These are phyloP conservation scores for Colletotrichum sp. DNA, from an alignment of 2,329 filamentous ascomycete species.

Conservation along the genomic window DNA sequence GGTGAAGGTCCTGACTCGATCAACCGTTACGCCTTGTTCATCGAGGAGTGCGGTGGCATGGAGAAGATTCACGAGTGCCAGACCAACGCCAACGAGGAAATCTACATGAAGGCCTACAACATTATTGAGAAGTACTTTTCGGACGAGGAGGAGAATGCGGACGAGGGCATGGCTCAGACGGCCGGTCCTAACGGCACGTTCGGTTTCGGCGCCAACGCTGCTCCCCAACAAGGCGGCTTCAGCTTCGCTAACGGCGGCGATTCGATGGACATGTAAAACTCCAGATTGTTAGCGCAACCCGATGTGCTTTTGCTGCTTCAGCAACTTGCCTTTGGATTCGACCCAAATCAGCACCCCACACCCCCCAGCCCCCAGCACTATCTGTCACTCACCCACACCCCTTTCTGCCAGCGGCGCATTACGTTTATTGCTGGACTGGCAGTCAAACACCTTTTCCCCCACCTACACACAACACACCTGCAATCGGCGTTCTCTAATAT, in stretches of 20 bases:
- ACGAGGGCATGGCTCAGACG: slow-evolving; percentile 76
- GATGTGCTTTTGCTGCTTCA: not conserved
- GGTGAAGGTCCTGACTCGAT: slow-evolving; percentile 78
- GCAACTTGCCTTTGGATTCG: not conserved
- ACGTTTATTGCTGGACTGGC: slow-evolving; percentile 8
- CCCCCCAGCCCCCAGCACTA: slow-evolving; percentile 2
- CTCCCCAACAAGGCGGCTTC: slow-evolving; percentile 77
- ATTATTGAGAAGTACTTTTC: slow-evolving; percentile 99
- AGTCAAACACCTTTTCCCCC: slow-evolving; percentile 21
- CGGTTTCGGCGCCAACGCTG: slow-evolving; percentile 74
- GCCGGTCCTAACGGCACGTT: slow-evolving; percentile 76
- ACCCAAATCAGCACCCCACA: not conserved
- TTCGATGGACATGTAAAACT: slow-evolving; percentile 68
- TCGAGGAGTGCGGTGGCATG: slow-evolving; percentile 98
- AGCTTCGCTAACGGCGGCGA: slow-evolving; percentile 83
- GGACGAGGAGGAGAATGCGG: slow-evolving; percentile 93
- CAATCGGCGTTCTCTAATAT: slow-evolving; percentile 36
- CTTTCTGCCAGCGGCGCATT: slow-evolving; percentile 11
- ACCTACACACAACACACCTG: slow-evolving; percentile 20
- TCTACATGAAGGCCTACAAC: slow-evolving; percentile 99
- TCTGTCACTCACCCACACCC: slow-evolving; percentile 2
- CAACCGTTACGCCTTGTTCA: slow-evolving; percentile 97
- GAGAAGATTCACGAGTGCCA: slow-evolving; percentile 99
- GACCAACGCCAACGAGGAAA: slow-evolving; percentile 99
- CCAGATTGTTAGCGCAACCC: slow-evolving; percentile 2